Conservation (phyloP, 768 basidiomycete genomes). For the Serendipita sp. region DNA sequence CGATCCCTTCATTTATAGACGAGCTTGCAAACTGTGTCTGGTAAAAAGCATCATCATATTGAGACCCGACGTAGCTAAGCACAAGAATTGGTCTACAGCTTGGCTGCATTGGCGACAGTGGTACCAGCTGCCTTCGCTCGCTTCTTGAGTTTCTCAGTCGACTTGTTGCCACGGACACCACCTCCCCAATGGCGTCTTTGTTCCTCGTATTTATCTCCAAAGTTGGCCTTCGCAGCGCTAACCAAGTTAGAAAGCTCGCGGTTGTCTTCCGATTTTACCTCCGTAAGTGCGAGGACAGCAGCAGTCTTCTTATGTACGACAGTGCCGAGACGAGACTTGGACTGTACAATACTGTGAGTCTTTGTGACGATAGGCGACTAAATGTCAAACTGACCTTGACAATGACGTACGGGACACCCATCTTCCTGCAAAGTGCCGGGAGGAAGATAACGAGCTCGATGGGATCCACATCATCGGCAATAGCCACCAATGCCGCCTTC, state of each 20-base stretch:
- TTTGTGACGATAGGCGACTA: slow-evolving; percentile 4
- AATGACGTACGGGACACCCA: slow-evolving; percentile 97
- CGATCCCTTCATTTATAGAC: no score
- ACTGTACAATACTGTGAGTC: slow-evolving; percentile 14
- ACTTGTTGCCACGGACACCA: slow-evolving; percentile 89
- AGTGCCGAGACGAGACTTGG: slow-evolving; percentile 94
- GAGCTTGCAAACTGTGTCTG: no score
- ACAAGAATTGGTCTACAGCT: neutral
- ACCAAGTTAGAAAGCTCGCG: slow-evolving; percentile 85
- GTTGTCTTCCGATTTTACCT: slow-evolving; percentile 87
- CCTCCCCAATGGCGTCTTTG: slow-evolving; percentile 82
- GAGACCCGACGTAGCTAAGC: no score
- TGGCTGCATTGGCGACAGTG: slow-evolving; percentile 32
- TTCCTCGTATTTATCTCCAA: slow-evolving; percentile 91
- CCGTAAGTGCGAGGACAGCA: slow-evolving; percentile 77
- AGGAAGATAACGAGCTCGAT: slow-evolving; percentile 98
- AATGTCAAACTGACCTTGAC: slow-evolving; percentile 37
- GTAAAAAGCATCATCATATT: no score
- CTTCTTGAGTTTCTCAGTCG: slow-evolving; percentile 81
- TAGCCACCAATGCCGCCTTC: slow-evolving; percentile 90
- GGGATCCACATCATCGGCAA: slow-evolving; percentile 96
- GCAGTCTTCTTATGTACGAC: slow-evolving; percentile 99
- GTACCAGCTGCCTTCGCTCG: slow-evolving; percentile 83
- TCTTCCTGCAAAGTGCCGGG: slow-evolving; percentile 96
- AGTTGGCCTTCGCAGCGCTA: slow-evolving; percentile 92